Conservation (phyloP, 352 stramenopile genomes). For the Pythium chondricola region DNA sequence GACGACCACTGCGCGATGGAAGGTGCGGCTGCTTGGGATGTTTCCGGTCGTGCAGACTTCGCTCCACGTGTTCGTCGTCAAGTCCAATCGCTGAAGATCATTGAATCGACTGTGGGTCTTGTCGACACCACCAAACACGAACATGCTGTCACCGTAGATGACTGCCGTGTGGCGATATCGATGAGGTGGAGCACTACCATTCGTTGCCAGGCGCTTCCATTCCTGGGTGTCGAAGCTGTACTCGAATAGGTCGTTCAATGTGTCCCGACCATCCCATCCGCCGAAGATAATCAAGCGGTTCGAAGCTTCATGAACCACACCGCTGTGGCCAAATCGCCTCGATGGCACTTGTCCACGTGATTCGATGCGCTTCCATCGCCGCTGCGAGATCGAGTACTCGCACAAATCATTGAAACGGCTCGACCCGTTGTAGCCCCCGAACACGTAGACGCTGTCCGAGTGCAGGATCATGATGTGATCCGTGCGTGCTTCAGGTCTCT, state of each 20-base stretch:
- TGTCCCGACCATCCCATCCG: constrained; percentile 83
- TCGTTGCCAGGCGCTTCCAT: constrained; percentile 61
- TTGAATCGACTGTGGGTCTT: constrained; percentile 87
- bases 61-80: constrained; percentile 78
- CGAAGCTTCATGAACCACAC: constrained; percentile 57
- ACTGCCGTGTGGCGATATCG: constrained; percentile 83
- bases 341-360: constrained; percentile 42
- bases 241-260: constrained; percentile 78
- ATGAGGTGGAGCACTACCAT: constrained; percentile 52
- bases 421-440: constrained; percentile 84
- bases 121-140: constrained; percentile 87
- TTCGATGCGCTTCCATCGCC: constrained; percentile 50
- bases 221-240: constrained; percentile 65
- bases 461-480: constrained; percentile 87
- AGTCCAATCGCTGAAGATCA: constrained; percentile 72
- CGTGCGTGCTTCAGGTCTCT: constrained; percentile 69
- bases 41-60: constrained; percentile 78
- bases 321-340: constrained; percentile 77
- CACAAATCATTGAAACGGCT: constrained; percentile 82
- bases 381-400: constrained; percentile 53
- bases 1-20: constrained; percentile 79
- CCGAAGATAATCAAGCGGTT: constrained; percentile 83
- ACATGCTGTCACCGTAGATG: constrained; percentile 82
- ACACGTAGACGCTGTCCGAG: constrained; percentile 75
- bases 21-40: constrained; percentile 80